Base-by-base conservation (phyloP, 1,284 basidiomycete genomes). In the Pascua sp. region DNA sequence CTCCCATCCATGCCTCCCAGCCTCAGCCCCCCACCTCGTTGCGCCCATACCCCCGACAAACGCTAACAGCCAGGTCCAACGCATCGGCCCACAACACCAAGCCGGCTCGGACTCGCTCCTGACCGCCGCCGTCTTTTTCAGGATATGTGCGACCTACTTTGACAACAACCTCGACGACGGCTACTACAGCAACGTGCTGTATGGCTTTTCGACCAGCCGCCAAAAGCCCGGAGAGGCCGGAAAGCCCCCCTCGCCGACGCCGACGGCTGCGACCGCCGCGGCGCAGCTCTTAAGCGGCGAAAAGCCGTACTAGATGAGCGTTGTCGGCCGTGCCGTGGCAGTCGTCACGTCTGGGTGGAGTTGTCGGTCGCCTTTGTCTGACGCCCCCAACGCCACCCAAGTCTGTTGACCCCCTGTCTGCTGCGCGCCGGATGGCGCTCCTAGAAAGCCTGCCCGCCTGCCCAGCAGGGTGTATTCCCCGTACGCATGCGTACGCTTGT, bases 31-130 rank as follows among this genome's bases (percentile, higher is more conserved):
- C 4, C 24, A 32, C 24, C 24, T 32, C 24, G 24, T 32, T 32
- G 24, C 24, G 24, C 24, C 24, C 7, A 4, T n/a, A 1, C 15
- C 17, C 45, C 41, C 70, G 91, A 89, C 88, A 95, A 3, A 32
- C 24, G 24, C 24, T 32, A 32, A 32, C 24, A 32, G 4, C 24
- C 24, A 32, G 24, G 24, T 32, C 37, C 82, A 87, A 77, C 85
- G 94, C 55, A 90, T 96, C 74, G 94, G 93, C 4, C 85, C 87
- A 16, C 90, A 93, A 58, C 94, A 97, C 75, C 94, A 97, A 80
- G 93, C 95, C 12, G 95, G 96, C 16, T 94, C 91, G 36, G 96
- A 98, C 75, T 91, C 89, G 17, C 85, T 98, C 40, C 83, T 98
- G 52, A 98, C 94, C 12, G 87, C 92, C 2, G 86, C 86, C 8